These are phyloP conservation scores for Berkeleyomyces rouxiae DNA, from an alignment of 2,329 filamentous ascomycete species.

Conservation along the genomic window DNA sequence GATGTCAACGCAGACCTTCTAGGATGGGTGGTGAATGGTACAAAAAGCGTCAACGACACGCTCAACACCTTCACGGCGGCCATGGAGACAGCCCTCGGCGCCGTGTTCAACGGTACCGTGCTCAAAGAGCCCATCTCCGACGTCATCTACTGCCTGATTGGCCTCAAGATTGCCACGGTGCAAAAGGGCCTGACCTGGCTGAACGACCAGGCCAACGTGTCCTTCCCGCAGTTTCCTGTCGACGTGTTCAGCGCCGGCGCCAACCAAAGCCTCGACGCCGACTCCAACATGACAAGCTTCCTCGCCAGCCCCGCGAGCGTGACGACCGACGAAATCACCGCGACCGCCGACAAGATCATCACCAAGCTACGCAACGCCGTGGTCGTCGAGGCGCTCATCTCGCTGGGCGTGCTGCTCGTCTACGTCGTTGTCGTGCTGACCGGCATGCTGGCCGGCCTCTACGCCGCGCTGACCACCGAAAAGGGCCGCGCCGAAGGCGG, in stretches of 20 bases:
- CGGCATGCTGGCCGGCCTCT: constrained; percentile 50
- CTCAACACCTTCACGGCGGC: constrained; percentile 66
- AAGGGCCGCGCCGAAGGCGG: constrained; percentile 31
- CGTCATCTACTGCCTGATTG: constrained; percentile 73
- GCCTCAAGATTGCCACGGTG: constrained; percentile 69
- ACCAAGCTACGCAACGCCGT: constrained; percentile 51
- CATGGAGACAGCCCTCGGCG: constrained; percentile 57
- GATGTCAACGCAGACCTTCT: constrained; percentile 75
- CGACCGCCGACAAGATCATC: constrained; percentile 54
- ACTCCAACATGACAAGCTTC: constrained; percentile 49
- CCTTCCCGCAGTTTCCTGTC: constrained; percentile 60
- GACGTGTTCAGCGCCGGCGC: constrained; percentile 75
- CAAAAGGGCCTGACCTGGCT: constrained; percentile 91
- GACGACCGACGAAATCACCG: constrained; percentile 67
- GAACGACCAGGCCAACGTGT: constrained; percentile 66
- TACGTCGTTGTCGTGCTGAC: constrained; percentile 65
- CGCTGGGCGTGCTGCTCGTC: constrained; percentile 52
- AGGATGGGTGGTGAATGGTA: constrained; percentile 74
- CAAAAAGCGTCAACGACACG: constrained; percentile 66
- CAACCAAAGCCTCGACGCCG: constrained; percentile 38
- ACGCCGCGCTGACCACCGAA: constrained; percentile 41
- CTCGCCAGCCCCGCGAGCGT: constrained; percentile 58
- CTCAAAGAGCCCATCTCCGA: constrained; percentile 63
- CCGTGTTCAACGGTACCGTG: constrained; percentile 66
- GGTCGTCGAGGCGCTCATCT: constrained; percentile 63